phyloP scores from a whole-genome alignment of 495 filamentous ascomycete species.

The Astrothelium subdiscretum region DNA sequence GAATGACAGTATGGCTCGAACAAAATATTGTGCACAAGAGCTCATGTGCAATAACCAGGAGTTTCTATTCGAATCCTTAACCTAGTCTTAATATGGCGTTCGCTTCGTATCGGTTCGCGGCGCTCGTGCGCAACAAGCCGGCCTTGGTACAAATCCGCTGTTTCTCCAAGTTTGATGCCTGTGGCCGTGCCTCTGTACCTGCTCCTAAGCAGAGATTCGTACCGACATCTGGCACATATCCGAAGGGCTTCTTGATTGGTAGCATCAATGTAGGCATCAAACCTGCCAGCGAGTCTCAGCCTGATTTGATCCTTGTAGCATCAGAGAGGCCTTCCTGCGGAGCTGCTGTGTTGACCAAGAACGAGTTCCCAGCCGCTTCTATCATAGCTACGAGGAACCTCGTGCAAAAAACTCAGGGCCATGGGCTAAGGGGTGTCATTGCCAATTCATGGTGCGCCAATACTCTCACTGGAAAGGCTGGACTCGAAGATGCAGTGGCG shows the following conservation, averaged over 20 bases:
- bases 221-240: constrained; percentile 73
- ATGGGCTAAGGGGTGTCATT: constrained; percentile 67
- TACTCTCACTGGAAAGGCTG: constrained; percentile 88
- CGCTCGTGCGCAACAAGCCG: too few relatives aligned
- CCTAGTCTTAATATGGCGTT: too few relatives aligned
- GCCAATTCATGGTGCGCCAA: constrained; percentile 97
- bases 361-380: constrained; percentile 94
- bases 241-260: constrained; percentile 77
- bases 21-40: too few relatives aligned
- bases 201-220: constrained; percentile 80
- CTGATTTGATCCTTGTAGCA: constrained; percentile 81
- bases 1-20: too few relatives aligned
- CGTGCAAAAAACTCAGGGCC: constrained; percentile 50
- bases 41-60: too few relatives aligned
- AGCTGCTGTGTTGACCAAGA: constrained; percentile 92
- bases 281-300: constrained; percentile 70
- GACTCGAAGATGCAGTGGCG: constrained; percentile 71
- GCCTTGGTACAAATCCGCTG: too few relatives aligned
- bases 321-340: constrained; percentile 85
- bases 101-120: too few relatives aligned
- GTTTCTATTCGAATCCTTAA: too few relatives aligned
- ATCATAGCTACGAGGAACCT: constrained; percentile 71
- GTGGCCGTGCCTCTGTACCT: too few relatives aligned
- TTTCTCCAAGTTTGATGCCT: too few relatives aligned
- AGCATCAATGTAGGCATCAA: constrained; percentile 91